These are phyloP conservation scores for Tricharina praecox DNA, from an alignment of 495 filamentous ascomycete species.

Conservation along the genomic window DNA sequence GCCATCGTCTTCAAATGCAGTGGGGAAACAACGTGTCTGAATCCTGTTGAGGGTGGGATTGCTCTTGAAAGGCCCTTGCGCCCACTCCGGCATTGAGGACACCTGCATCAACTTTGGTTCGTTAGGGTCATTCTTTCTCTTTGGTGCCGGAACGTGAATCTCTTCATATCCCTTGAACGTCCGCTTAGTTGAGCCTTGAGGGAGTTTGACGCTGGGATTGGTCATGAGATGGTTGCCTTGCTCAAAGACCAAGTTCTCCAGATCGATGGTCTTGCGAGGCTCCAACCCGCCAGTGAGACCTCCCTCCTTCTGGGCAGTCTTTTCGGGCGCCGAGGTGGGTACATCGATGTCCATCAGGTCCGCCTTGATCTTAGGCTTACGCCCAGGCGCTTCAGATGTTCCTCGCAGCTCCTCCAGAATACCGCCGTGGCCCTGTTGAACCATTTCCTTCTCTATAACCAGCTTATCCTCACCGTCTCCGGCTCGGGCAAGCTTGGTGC, in stretches of 20 bases:
- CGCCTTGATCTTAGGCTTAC: constrained; percentile 58
- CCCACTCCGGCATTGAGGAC: constrained; percentile 82
- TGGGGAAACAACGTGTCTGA: constrained; percentile 78
- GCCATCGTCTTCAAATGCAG: constrained; percentile 83
- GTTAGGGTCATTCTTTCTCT: constrained; percentile 59
- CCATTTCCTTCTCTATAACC: constrained; percentile 75
- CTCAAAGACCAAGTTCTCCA: constrained; percentile 92
- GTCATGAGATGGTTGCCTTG: constrained; percentile 98
- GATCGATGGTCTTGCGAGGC: constrained; percentile 69
- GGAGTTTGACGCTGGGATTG: constrained; percentile 86
- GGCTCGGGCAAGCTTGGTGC: constrained; percentile 70
- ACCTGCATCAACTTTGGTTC: constrained; percentile 65
- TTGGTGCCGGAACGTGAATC: constrained; percentile 86
- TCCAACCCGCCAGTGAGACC: constrained; percentile 71
- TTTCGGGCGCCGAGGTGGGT: constrained; percentile 34
- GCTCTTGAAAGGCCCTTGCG: constrained; percentile 55
- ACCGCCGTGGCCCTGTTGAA: constrained; percentile 64
- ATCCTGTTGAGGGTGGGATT: constrained; percentile 79
- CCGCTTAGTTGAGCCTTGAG: constrained; percentile 83
- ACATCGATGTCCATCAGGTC: constrained; percentile 84
- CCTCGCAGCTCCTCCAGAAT: constrained; percentile 73
- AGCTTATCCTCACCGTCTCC: constrained; percentile 64
- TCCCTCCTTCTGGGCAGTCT: constrained; percentile 41
- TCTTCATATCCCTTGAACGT: constrained; percentile 97
- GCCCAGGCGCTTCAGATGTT: constrained; percentile 37